These are phyloP conservation scores for Blastobotrys elegans DNA, from an alignment of 1,139 yeast genomes.

Conservation along the genomic window DNA sequence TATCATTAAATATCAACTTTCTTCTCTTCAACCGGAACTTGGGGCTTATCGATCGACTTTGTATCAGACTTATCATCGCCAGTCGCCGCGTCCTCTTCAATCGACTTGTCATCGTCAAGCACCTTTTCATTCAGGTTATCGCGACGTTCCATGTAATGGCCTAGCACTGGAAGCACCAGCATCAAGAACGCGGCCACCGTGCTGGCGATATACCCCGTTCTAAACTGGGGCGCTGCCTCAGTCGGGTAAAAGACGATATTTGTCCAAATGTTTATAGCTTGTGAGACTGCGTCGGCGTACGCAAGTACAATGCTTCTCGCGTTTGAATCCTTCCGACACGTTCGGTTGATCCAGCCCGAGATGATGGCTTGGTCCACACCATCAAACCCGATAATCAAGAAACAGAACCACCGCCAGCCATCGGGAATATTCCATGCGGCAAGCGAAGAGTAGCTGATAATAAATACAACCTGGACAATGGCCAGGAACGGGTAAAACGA, in stretches of 20 bases:
- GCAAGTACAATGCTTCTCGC: conserved; percentile 40
- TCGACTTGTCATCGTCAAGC: not conserved
- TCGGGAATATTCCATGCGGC: conserved; percentile 45
- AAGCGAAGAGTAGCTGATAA: conserved; percentile 38
- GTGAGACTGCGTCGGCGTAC: conserved; percentile 40
- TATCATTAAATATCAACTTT: too few species aligned
- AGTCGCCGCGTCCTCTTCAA: not conserved
- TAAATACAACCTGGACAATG: conserved; percentile 32
- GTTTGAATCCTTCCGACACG: conserved; percentile 36
- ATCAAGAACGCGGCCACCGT: conserved; percentile 35
- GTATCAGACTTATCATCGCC: not conserved
- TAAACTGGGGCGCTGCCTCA: conserved; percentile 36
- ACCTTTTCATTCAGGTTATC: conserved; percentile 22
- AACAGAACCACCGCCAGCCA: conserved; percentile 46
- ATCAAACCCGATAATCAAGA: conserved; percentile 38
- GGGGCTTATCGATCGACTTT: too few species aligned
- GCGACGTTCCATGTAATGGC: conserved; percentile 26
- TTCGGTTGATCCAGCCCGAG: conserved; percentile 38
- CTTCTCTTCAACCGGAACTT: too few species aligned
- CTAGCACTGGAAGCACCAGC: conserved; percentile 36
- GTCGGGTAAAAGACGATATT: conserved; percentile 41
- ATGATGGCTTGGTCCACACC: conserved; percentile 36
- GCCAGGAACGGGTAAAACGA: conserved; percentile 36
- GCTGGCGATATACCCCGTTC: conserved; percentile 35
- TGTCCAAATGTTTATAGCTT: conserved; percentile 41